These are phyloP conservation scores for Terfezia claveryi DNA, from an alignment of 495 filamentous ascomycete genomes.

Conservation along the genomic window DNA sequence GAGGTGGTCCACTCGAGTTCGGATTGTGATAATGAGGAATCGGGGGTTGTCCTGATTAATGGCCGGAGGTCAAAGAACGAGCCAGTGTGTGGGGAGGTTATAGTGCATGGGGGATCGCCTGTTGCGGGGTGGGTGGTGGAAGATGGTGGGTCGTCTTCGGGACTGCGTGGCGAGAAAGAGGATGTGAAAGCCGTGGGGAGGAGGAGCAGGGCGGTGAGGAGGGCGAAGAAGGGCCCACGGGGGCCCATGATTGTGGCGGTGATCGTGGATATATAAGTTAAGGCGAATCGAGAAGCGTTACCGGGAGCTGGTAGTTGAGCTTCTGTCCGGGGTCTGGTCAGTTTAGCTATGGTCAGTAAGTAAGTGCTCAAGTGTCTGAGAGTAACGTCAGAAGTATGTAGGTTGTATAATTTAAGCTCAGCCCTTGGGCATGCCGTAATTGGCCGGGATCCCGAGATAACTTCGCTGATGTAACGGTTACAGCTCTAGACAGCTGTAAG, in stretches of 20 bases:
- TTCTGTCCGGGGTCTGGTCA: too few relatives aligned
- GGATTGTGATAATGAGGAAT: conserved; percentile 22
- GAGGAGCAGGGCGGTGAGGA: conserved; percentile 8
- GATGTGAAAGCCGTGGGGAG: conserved; percentile 4
- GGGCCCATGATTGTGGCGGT: background rate
- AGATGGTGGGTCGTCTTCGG: conserved; percentile 1
- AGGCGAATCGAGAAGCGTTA: too few relatives aligned
- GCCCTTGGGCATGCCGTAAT: too few relatives aligned
- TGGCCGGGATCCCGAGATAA: too few relatives aligned
- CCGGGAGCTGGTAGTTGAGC: too few relatives aligned
- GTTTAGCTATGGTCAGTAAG: too few relatives aligned
- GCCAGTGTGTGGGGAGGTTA: conserved; percentile 47
- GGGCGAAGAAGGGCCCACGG: background rate
- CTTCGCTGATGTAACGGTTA: too few relatives aligned
- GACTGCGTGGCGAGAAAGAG: conserved; percentile 6
- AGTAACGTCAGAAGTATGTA: too few relatives aligned
- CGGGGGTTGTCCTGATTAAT: conserved; percentile 36
- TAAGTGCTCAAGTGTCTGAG: too few relatives aligned
- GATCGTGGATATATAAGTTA: too few relatives aligned
- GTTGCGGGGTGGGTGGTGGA: conserved; percentile 2
- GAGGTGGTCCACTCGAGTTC: conserved; percentile 48
- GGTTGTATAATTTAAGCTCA: too few relatives aligned
- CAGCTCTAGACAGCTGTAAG: too few relatives aligned
- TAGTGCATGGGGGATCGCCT: conserved; percentile 42
- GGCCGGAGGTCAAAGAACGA: conserved; percentile 78